Conservation (phyloP, 768 basidiomycete species). For the Chalciporus pseudorubinellus region DNA sequence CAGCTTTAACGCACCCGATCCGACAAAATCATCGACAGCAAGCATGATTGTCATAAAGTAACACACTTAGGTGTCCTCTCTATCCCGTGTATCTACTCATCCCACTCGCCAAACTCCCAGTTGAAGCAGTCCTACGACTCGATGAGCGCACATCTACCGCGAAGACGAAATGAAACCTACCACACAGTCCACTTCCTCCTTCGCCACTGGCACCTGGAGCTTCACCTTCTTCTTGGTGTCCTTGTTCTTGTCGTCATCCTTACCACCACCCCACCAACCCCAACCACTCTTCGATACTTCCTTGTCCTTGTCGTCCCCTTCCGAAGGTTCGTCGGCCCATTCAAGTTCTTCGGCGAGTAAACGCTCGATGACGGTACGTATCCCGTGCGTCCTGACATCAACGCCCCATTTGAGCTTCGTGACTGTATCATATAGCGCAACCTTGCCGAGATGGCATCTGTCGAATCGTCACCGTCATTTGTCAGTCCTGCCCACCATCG, state of each 20-base stretch:
- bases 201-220: slow-evolving; percentile 44
- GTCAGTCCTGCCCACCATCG: neutral
- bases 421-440: slow-evolving; percentile 84
- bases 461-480: neutral
- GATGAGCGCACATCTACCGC: neutral
- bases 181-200: slow-evolving; percentile 61
- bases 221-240: slow-evolving; percentile 19
- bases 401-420: slow-evolving; percentile 77
- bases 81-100: neutral
- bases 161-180: slow-evolving; percentile 39
- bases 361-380: slow-evolving; percentile 68
- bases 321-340: slow-evolving; percentile 39
- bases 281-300: slow-evolving; percentile 2
- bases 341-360: slow-evolving; percentile 53
- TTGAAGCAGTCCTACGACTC: slow-evolving; percentile 61
- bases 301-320: slow-evolving; percentile 5
- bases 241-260: slow-evolving; percentile 28
- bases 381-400: slow-evolving; percentile 67
- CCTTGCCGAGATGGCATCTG: slow-evolving; percentile 85
- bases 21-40: neutral
- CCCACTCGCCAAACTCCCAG: slow-evolving; percentile 62
- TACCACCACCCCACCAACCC: slow-evolving; percentile 32
- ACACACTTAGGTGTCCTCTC: neutral
- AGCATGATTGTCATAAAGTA: neutral
- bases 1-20: no score